A percentile compares a stretch with the other conserved stretches of the same genome.
Conservation (phyloP, 208 protist species). For the Acanthamoeba royreba region DNA sequence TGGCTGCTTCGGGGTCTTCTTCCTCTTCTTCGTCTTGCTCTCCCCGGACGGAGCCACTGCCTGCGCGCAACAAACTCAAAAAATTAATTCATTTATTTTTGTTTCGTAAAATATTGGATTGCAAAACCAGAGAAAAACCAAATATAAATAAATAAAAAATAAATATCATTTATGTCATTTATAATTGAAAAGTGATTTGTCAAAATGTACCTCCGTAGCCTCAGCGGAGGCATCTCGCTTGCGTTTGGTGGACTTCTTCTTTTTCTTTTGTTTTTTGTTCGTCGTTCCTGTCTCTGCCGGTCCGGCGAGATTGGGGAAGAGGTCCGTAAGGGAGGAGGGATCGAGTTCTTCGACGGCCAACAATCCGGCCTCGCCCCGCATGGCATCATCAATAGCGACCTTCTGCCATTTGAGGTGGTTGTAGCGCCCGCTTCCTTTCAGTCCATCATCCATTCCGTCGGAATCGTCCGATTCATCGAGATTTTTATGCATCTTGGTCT, state of each 20-base stretch:
- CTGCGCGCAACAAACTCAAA: no score
- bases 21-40: conserved; percentile 6
- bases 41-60: background rate
- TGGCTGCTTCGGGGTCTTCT: background rate
- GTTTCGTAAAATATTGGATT: no score
- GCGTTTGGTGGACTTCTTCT: background rate
- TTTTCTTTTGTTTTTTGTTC: background rate
- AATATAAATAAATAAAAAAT: no score
- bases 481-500: background rate
- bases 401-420: background rate
- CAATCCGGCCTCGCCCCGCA: background rate
- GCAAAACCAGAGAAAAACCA: no score
- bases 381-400: background rate
- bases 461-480: background rate
- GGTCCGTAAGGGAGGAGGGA: background rate
- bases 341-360: background rate
- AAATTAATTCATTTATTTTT: no score
- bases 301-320: background rate
- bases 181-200: background rate
- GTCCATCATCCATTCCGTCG: background rate
- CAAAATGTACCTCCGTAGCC: no score
- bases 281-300: no score
- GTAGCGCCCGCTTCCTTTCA: background rate
- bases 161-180: no score
- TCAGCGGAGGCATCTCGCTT: background rate